These are phyloP conservation scores for Penicillium ochrochloron DNA, from an alignment of 495 filamentous ascomycete genomes.

Conservation along the genomic window DNA sequence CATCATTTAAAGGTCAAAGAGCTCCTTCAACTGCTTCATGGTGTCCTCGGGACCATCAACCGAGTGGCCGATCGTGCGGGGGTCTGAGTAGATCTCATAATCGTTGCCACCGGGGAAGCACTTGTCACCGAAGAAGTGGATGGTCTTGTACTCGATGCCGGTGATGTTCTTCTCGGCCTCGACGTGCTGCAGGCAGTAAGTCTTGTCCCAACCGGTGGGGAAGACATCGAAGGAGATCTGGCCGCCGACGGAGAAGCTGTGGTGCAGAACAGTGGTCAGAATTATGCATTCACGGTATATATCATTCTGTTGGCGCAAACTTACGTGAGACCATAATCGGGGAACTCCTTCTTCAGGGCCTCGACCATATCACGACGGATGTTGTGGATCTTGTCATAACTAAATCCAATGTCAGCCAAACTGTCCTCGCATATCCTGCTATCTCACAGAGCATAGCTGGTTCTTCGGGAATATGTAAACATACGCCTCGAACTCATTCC, in stretches of 20 bases:
- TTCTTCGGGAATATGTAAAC: conserved; percentile 20
- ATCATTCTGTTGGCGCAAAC: conserved; percentile 32
- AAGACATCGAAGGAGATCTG: conserved; percentile 99
- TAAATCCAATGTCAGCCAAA: conserved; percentile 26
- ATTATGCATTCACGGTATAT: not conserved
- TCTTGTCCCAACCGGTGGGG: conserved; percentile 97
- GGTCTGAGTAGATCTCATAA: conserved; percentile 86
- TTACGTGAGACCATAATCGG: conserved; percentile 82
- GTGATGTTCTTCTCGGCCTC: conserved; percentile 78
- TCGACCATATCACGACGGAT: conserved; percentile 74
- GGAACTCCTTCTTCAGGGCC: conserved; percentile 77
- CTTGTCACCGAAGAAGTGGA: conserved; percentile 99
- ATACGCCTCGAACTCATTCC: conserved; percentile 71
- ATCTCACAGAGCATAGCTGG: conserved; percentile 1
- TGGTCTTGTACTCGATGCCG: conserved; percentile 77
- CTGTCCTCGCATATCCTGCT: not conserved
- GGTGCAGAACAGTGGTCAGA: conserved; percentile 12
- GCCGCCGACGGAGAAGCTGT: conserved; percentile 88
- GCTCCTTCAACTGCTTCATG: conserved; percentile 70
- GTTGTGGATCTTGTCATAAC: conserved; percentile 75
- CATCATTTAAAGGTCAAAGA: conserved; percentile 68
- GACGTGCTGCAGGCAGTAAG: conserved; percentile 90
- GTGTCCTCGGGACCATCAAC: conserved; percentile 85
- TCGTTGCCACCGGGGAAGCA: conserved; percentile 88
- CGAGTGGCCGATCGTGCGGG: conserved; percentile 79